phyloP scores from a whole-genome alignment of 1,284 basidiomycete genomes.

The Porogramme epimiltina region DNA sequence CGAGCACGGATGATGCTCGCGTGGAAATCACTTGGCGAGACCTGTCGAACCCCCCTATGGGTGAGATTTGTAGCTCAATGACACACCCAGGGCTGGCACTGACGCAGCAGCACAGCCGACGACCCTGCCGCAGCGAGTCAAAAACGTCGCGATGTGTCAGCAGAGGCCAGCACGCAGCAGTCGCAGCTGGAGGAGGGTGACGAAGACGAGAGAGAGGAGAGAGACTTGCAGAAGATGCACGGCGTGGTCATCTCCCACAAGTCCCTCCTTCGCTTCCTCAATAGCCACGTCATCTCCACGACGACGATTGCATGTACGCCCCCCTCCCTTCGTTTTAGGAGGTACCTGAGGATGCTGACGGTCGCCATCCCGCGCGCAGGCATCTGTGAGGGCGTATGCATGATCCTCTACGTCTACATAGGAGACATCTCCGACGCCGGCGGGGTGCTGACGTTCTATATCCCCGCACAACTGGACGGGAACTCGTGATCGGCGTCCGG shows the following conservation, averaged over 20 bases:
- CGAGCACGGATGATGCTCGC: constrained; percentile 69
- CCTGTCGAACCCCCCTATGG: constrained; percentile 67
- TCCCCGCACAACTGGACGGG: constrained; percentile 63
- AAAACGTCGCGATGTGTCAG: neutral
- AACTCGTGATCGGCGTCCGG: constrained; percentile 3
- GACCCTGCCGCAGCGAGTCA: constrained; percentile 24
- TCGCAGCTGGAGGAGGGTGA: neutral
- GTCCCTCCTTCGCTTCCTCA: constrained; percentile 83
- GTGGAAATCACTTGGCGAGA: constrained; percentile 85
- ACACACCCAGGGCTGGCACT: no score
- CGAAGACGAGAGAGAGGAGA: constrained; percentile 22
- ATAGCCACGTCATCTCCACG: constrained; percentile 81
- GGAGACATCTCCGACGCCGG: constrained; percentile 81
- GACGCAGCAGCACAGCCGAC: constrained; percentile 19
- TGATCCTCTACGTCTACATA: constrained; percentile 90
- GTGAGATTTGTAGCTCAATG: constrained; percentile 43
- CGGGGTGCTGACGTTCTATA: constrained; percentile 88
- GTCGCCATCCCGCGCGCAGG: constrained; percentile 43
- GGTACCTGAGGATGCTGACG: no score
- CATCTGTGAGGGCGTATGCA: constrained; percentile 82
- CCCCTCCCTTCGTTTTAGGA: neutral
- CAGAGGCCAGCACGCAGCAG: neutral
- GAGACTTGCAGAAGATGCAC: constrained; percentile 57
- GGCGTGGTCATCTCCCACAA: constrained; percentile 72
- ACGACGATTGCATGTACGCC: constrained; percentile 83